A percentile compares a stretch with the other conserved stretches of the same genome.
Conservation (phyloP, 345 rosid species). For the Microthlaspi erraticum region DNA sequence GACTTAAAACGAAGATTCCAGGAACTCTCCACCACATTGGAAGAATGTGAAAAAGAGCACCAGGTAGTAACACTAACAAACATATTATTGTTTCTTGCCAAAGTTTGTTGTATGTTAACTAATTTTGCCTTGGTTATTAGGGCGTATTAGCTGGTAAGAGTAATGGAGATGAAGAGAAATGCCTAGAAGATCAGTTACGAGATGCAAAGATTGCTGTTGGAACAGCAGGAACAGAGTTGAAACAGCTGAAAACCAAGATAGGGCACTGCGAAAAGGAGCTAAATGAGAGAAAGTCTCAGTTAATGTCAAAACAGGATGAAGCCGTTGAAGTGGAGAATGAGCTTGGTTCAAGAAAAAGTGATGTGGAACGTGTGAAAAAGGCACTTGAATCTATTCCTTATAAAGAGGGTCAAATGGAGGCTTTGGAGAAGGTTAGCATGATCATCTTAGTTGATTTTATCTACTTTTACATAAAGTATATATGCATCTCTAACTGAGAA, state of each 20-base stretch:
- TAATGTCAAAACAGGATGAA: conserved; percentile 79
- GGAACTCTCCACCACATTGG: conserved; percentile 75
- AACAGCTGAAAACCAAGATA: conserved; percentile 84
- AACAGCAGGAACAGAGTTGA: conserved; percentile 82
- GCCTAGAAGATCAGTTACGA: conserved; percentile 93
- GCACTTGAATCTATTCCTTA: conserved; percentile 71
- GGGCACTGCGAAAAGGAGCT: conserved; percentile 83
- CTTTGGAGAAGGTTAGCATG: conserved; percentile 75
- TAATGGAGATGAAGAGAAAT: conserved; percentile 91
- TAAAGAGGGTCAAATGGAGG: conserved; percentile 85
- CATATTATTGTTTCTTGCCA: conserved; percentile 12
- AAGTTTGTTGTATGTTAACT: conserved; percentile 28
- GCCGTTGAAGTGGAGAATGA: conserved; percentile 80
- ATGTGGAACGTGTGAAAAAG: conserved; percentile 61
- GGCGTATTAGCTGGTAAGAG: conserved; percentile 97
- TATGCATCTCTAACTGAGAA: conserved; percentile 36
- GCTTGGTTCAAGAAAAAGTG: conserved; percentile 65
- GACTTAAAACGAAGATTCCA: conserved; percentile 69
- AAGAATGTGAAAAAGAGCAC: conserved; percentile 81
- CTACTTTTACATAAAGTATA: conserved; percentile 2
- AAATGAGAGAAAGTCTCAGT: conserved; percentile 70
- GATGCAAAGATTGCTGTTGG: conserved; percentile 96
- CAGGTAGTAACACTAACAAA: conserved; percentile 55
- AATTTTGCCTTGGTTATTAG: conserved; percentile 49
- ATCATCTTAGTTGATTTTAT: conserved; percentile 23